Base-by-base conservation (phyloP, 176 grass and related monocot species). In the Microstegium vimineum region DNA sequence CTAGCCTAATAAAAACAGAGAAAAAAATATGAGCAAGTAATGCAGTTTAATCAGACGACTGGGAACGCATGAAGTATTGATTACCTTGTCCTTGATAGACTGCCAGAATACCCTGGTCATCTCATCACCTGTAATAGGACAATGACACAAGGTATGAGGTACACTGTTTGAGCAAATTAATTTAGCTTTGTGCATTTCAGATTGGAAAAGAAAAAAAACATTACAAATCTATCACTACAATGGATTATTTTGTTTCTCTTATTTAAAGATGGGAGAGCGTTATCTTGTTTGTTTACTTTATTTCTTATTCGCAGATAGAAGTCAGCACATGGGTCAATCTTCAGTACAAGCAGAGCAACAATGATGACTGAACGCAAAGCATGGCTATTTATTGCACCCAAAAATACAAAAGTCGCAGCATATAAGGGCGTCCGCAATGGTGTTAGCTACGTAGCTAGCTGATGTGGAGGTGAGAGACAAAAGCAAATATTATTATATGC, bases 81-180 rank as follows among this genome's bases (percentile, higher is more conserved):
- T 72, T 83, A 97, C 94, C 94, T 97, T 97, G 25, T 97, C 90
- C 87, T 97, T 97, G 38, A 97, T 97, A 68, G 86, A 97, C 81
- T 97, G 46, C 94, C 94, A 97, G 83, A 97, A 97, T 37, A 97
- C 35, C 77, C 94, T 87, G 52, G 94, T 97, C 94, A 97, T 97
- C 85, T 97, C 94, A 89, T 97, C 94, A 25, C 94, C 94, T 97
- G 72, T 49, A 71, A 62, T 59, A 78, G 23, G 62, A 83, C 59
- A 59, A 59, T 66, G 68, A 54, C 26, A 76, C 61, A 26, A 71
- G 28, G n/a, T 47, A 80, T 89, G 23, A 84, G 75, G 5, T 0
- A 4, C 22, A 79, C 3, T 22, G 68, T 57, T 57, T 66, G 4
- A 78, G 71, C 5, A 84, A 80, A 75, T 62, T 25, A 69, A 52